Evolutionary conservation across 306 rosid species (phyloP).

Genomic region (Hippophae gyantsensis): DNA sequence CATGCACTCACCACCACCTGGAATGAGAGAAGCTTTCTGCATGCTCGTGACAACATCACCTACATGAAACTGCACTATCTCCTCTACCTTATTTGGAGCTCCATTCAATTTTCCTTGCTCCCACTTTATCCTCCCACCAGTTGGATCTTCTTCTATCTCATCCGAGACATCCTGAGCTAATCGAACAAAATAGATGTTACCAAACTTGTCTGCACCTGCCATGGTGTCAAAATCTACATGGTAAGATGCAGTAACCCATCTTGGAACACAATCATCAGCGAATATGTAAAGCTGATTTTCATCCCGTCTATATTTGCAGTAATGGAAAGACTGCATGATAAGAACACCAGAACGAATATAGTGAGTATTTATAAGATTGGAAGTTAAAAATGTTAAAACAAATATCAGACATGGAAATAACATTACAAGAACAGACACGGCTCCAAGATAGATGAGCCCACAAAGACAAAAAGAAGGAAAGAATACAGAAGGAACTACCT

Average conservation of each 20-base stretch:
- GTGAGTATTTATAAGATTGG: background rate
- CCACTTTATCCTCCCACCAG: background rate
- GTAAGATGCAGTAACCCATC: conserved; percentile 93
- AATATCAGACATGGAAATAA: background rate
- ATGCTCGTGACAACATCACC: conserved; percentile 72
- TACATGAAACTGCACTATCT: conserved; percentile 83
- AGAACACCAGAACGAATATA: conserved; percentile 13
- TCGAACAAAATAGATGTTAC: conserved; percentile 39
- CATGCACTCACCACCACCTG: conserved; percentile 92
- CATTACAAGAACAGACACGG: background rate
- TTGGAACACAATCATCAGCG: conserved; percentile 91
- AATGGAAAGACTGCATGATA: conserved; percentile 85
- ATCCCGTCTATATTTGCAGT: conserved; percentile 92
- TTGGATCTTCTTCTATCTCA: background rate
- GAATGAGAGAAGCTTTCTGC: conserved; percentile 96
- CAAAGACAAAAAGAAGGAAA: conserved; percentile 5
- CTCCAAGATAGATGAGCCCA: background rate
- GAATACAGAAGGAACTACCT: conserved; percentile 43
- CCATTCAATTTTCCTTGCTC: background rate
- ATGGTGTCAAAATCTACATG: conserved; percentile 95
- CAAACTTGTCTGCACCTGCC: conserved; percentile 97
- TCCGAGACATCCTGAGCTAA: background rate
- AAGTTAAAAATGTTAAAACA: background rate
- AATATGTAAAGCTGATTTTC: conserved; percentile 91
- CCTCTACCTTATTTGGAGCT: conserved; percentile 55